Evolutionary conservation across 352 stramenopile species (phyloP), one percentile per base, ranked within the genome.

Genomic region (Globisporangium polare): DNA sequence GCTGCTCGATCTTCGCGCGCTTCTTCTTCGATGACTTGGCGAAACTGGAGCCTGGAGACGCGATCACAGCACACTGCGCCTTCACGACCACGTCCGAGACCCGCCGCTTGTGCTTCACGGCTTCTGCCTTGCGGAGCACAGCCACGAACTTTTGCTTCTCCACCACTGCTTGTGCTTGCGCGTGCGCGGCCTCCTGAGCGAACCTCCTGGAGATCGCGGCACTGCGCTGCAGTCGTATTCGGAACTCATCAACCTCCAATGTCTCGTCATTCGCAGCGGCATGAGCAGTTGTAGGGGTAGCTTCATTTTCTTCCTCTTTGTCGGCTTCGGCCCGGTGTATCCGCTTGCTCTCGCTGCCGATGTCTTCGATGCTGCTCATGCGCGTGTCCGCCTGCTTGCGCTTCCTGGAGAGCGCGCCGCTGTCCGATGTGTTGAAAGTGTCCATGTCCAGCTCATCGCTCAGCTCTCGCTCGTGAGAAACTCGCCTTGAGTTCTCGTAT

Each of bases 141-240:
- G 63, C 52, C 15, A 82, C 31, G 58, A 81, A 89, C 27, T 74
- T 80, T n/a, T 74, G 58, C 45, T 79, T 78, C 42, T 89, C 77
- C 26, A 74, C 43, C 8, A 58, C 37, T 68, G 86, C 58, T 26
- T 68, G 67, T 8, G 51, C 65, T 12, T 70, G 72, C 4, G 77
- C 72, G 20, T 62, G 71, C 2, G 65, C 68, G 0, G 75, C 68
- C 50, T 86, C 63, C 1, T 72, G 66, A 39, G 78, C 67, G 17
- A 89, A 60, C 18, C 57, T 68, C 6, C 69, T 68, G 0, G 74
- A 73, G 33, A 89, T 68, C 27, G 71, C 75, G n/a, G 77, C 68
- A 20, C 74, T 86, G 6, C 74, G 80, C 41, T 65, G 67, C 63
- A 92, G 45, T 69, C 72, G 77, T 89, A 88, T 92, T 75, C 78